Base-by-base conservation (phyloP, 2,329 filamentous ascomycete species). In the Teratosphaeria nubilosa region DNA sequence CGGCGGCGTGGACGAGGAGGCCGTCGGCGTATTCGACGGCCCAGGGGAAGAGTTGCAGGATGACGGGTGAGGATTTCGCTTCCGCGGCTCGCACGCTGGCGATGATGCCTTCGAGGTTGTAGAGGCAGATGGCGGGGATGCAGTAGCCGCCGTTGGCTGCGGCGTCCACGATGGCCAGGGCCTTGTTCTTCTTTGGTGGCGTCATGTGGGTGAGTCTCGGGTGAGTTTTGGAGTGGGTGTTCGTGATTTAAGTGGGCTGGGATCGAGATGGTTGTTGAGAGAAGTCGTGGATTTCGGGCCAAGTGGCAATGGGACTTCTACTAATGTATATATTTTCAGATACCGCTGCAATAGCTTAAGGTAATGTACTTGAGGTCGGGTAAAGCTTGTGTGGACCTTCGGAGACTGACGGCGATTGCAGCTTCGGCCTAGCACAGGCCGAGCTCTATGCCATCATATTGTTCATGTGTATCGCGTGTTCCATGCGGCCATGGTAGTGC, bases 21-120 rank as follows among this genome's bases (percentile, higher is more conserved):
- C 56, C 51, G 58, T 80, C 79, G 3, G 84, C 84, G 73, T 86
- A 88, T 62, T 84, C 75, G 55, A 88, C 78, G 0, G 86, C 85
- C 86, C 86, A 89, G 20, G 86, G 86, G 72, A 90, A 90, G 64
- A 89, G 81, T 31, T 87, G 82, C 64, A 89, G 82, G 77, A 88
- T 87, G 59, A 84, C 80, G 0, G 86, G 85, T 0, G 85, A 86
- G 53, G 77, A 76, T 61, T 85, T 85, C 24, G 80, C 79, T 73
- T 88, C 85, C 59, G 86, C 86, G 10, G 86, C 86, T 64, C 80
- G 80, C 53, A 88, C 83, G 2, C 83, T 84, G 1, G 84, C 86
- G 31, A 88, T 76, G 63, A 90, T 85, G 54, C 82, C 41, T 22
- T 48, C 41, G 20, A 48, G 41, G 41, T 48, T 48, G 41, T 48